A percentile compares a stretch with the other conserved stretches of the same genome.
These are phyloP conservation scores for Inonotus obliquus DNA, from an alignment of 1,284 basidiomycete species.

Conservation along the genomic window DNA sequence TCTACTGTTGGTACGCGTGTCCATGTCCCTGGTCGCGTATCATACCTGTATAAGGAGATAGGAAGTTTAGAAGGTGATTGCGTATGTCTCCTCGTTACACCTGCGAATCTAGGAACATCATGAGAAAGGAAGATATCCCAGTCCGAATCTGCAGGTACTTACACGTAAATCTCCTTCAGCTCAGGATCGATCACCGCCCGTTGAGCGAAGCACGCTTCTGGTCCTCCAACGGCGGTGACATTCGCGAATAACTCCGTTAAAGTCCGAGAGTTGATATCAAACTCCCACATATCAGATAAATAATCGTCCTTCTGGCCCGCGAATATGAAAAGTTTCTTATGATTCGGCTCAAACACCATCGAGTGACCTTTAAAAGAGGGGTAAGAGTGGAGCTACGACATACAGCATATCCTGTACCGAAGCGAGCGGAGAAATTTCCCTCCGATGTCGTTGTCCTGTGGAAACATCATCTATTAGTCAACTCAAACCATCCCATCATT, in stretches of 20 bases:
- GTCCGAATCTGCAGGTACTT: slow-evolving; percentile 31
- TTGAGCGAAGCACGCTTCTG: slow-evolving; percentile 66
- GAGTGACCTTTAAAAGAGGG: slow-evolving; percentile 51
- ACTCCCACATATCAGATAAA: slow-evolving; percentile 71
- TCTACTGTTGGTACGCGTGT: slow-evolving; percentile 37
- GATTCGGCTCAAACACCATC: slow-evolving; percentile 64
- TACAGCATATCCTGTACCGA: slow-evolving; percentile 38
- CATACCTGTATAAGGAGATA: slow-evolving; percentile 64
- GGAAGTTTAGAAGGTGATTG: slow-evolving; percentile 34
- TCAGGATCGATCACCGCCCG: slow-evolving; percentile 61
- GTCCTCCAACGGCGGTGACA: slow-evolving; percentile 53
- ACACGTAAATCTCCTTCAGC: slow-evolving; percentile 70
- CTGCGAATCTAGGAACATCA: background rate
- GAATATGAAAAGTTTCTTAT: slow-evolving; percentile 60
- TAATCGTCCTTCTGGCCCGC: slow-evolving; percentile 65
- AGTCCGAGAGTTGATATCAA: slow-evolving; percentile 53
- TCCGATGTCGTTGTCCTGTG: slow-evolving; percentile 10
- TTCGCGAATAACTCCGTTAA: slow-evolving; percentile 60
- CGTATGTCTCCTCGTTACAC: background rate
- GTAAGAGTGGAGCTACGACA: background rate
- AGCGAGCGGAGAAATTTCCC: slow-evolving; percentile 49
- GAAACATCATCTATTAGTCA: background rate
- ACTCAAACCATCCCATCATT: background rate
- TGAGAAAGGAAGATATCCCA: background rate
- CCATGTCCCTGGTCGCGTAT: slow-evolving; percentile 57